A percentile compares a stretch with the other conserved stretches of the same genome.
Conservation (phyloP, 2,329 filamentous ascomycete genomes). For the Penicillium concentricum region DNA sequence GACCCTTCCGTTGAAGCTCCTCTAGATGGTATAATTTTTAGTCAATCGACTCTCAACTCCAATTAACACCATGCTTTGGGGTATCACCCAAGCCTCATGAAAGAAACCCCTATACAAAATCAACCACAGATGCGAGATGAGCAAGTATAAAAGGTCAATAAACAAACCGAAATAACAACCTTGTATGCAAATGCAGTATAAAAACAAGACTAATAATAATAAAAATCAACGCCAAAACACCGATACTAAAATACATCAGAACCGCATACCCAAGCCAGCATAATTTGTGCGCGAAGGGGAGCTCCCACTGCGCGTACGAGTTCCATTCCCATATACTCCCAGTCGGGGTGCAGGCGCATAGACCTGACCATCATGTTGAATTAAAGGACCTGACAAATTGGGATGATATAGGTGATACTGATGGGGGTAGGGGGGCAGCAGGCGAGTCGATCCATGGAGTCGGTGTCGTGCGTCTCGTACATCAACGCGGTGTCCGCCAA, state of each 20-base stretch:
- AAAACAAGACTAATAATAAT: background rate
- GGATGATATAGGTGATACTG: slow-evolving; percentile 29
- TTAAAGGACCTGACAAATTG: slow-evolving; percentile 30
- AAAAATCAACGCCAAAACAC: background rate
- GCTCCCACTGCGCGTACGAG: slow-evolving; percentile 33
- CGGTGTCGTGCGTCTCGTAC: slow-evolving; percentile 30
- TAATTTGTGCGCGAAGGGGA: slow-evolving; percentile 30
- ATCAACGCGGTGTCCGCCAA: slow-evolving; percentile 33
- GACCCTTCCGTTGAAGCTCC: background rate
- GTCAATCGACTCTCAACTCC: background rate
- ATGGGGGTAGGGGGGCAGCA: slow-evolving; percentile 19
- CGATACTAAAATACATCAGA: background rate
- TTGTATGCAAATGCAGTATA: background rate
- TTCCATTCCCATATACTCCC: slow-evolving; percentile 16
- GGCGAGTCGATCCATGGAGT: slow-evolving; percentile 17
- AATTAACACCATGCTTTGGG: background rate
- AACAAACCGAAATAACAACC: background rate
- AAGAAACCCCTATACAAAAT: background rate
- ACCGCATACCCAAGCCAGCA: slow-evolving; percentile 22
- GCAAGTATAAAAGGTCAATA: background rate
- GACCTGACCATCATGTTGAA: slow-evolving; percentile 21
- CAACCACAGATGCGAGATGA: background rate
- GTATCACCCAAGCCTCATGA: background rate
- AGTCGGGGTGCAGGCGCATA: slow-evolving; percentile 15
- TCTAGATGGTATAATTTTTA: slow-evolving; percentile 1